Evolutionary conservation across 73 alveolate genomes (phyloP).

Genomic region (Paramecium octaurelia): DNA sequence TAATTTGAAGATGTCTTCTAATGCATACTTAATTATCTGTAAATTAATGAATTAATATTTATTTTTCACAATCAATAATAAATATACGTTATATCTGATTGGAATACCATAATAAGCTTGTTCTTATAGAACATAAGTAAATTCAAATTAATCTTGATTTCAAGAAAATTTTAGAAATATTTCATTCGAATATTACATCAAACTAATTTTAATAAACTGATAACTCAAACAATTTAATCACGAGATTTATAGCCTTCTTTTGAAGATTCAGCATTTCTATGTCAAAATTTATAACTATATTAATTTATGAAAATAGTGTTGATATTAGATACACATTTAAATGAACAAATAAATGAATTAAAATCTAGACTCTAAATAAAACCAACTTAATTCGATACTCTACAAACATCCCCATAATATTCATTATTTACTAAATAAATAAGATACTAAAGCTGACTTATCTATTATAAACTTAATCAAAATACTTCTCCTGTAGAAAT

Average conservation of each 20-base stretch:
- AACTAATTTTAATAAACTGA: neutral
- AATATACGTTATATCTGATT: neutral
- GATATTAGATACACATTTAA: neutral
- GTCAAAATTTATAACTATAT: too few relatives aligned
- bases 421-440: too few relatives aligned
- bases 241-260: too few relatives aligned
- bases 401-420: too few relatives aligned
- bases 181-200: too few relatives aligned
- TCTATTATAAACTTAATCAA: too few relatives aligned
- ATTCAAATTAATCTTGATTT: neutral
- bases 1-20: conserved; percentile 5
- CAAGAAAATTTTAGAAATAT: neutral
- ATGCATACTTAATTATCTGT: neutral
- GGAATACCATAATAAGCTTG: neutral
- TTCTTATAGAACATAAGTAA: neutral
- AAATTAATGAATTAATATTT: neutral
- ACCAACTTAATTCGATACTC: neutral
- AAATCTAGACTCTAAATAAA: neutral
- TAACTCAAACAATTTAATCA: too few relatives aligned
- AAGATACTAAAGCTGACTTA: too few relatives aligned
- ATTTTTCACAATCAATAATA: neutral
- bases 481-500: too few relatives aligned
- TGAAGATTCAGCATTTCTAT: neutral
- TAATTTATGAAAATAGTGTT: too few relatives aligned
- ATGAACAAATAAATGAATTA: too few relatives aligned